These are phyloP conservation scores for Jamesozyma lodderae DNA, from an alignment of 805 yeast genomes.

Conservation along the genomic window DNA sequence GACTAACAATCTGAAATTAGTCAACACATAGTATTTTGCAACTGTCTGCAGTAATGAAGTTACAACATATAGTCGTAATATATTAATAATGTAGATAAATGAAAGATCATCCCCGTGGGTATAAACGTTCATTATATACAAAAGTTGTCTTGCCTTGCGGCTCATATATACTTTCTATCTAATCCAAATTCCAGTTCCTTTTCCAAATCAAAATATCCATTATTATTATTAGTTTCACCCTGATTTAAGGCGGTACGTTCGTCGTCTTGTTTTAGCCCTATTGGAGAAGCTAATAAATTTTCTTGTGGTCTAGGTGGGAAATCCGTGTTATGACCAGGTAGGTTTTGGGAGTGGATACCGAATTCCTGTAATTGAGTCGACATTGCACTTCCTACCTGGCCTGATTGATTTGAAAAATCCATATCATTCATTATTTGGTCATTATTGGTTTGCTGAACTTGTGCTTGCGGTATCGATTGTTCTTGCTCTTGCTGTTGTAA, in stretches of 20 bases:
- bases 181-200: slow-evolving; percentile 60
- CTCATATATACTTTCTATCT: slow-evolving; percentile 37
- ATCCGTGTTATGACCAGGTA: slow-evolving; percentile 35
- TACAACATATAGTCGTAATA: no score
- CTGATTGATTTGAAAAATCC: slow-evolving; percentile 5
- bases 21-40: no score
- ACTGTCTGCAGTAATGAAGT: no score
- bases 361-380: slow-evolving; percentile 25
- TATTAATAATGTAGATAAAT: no score
- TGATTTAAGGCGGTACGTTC: slow-evolving; percentile 1
- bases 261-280: slow-evolving; percentile 8
- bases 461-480: slow-evolving; percentile 11
- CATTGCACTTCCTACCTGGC: slow-evolving; percentile 1
- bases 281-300: slow-evolving; percentile 28
- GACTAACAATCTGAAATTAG: no score
- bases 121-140: neutral
- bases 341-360: slow-evolving; percentile 41
- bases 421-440: slow-evolving; percentile 18
- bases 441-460: slow-evolving; percentile 13
- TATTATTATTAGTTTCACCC: neutral
- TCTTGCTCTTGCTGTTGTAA: slow-evolving; percentile 24
- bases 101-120: no score
- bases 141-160: neutral
- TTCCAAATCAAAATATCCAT: slow-evolving; percentile 41
- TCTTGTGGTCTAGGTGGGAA: slow-evolving; percentile 60